Percentiles rank a stretch among this genome's conserved stretches.
These are phyloP conservation scores for Hypomyces perniciosus DNA, from an alignment of 2,329 filamentous ascomycete species.

Conservation along the genomic window DNA sequence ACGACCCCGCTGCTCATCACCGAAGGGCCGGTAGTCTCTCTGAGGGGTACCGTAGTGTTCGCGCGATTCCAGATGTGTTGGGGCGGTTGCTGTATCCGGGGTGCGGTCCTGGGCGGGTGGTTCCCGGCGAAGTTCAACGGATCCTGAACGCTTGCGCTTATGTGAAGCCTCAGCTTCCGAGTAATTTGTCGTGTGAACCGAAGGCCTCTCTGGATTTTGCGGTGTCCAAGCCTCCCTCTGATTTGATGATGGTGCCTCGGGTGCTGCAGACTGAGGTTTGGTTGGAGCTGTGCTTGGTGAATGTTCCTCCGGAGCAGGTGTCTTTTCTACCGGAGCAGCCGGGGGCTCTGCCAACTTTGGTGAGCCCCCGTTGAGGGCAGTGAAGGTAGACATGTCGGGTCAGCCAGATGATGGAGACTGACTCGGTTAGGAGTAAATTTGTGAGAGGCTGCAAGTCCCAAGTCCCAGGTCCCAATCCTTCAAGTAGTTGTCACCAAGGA, in stretches of 20 bases:
- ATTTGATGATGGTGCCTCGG: slow-evolving; percentile 19
- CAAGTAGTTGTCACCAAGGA: too few species aligned
- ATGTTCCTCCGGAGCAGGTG: slow-evolving; percentile 29
- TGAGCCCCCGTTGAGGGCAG: slow-evolving; percentile 46
- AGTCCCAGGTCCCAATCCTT: too few species aligned
- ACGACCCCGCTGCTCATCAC: slow-evolving; percentile 34
- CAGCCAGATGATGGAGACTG: neutral
- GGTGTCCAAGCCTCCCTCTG: slow-evolving; percentile 38
- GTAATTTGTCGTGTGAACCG: slow-evolving; percentile 35
- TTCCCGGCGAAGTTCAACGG: slow-evolving; percentile 44
- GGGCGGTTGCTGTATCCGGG: slow-evolving; percentile 27
- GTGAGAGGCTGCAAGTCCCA: neutral
- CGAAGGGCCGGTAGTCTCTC: slow-evolving; percentile 40
- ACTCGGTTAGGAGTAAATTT: slow-evolving; percentile 2
- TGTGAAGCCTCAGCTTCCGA: slow-evolving; percentile 44
- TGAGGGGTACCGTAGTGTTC: slow-evolving; percentile 38
- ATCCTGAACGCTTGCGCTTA: slow-evolving; percentile 66
- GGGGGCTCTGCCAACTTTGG: slow-evolving; percentile 37
- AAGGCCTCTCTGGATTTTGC: slow-evolving; percentile 35
- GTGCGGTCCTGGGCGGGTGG: slow-evolving; percentile 27
- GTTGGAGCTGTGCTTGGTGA: slow-evolving; percentile 19
- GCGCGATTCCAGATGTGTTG: slow-evolving; percentile 31
- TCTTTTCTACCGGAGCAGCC: slow-evolving; percentile 24
- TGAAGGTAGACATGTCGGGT: slow-evolving; percentile 44
- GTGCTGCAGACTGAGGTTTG: slow-evolving; percentile 22